Base-by-base conservation (phyloP, 805 yeast species). In the Metschnikowia bowlesiae region DNA sequence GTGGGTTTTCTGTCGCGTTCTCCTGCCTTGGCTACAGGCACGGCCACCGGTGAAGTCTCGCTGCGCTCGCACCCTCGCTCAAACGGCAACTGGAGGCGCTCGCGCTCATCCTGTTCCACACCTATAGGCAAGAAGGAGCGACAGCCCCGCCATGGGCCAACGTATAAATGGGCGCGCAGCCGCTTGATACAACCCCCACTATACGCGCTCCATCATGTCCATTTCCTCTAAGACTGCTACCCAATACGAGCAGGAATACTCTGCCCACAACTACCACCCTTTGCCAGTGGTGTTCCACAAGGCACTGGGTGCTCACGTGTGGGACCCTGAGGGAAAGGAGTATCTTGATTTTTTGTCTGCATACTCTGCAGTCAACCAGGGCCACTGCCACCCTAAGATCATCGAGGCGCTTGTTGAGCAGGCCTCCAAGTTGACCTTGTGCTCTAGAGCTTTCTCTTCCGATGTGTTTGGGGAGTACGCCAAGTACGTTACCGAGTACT, bases 311-410 rank as follows among this genome's bases (percentile, higher is more conserved):
- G 96, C 97, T 29, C 85, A 88, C 57, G 97, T 92, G 22, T 92
- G 97, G 97, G 98, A 92, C 68, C 97, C 97, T 7, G 98, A 92
- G 71, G 97, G 97, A 57, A 88, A 85, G 37, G 91, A 90, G 66
- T 92, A 91, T 69, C 74, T 92, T 57, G 98, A 92, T 69, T 92
- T 92, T 65, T 74, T 92, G 53, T 86, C 96, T 14, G 97, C 97
- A 10, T 92, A 92, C 71, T 89, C 97, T 29, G 98, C 98, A 5
- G 97, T 92, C 33, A 92, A 92, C 75, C 97, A 92, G 71, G 98
- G 98, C 52, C 98, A 92, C 68, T 91, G 97, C 68, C 98, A 92
- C 68, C 97, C 98, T 50, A 84, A 87, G 69, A 91, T 92, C 64
- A 79, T 92, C 52, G 76, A 71, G 39, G 97, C 98, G 3, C 78